Conservation (phyloP, 78 protist genomes). For the Chrysochromulina parva region DNA sequence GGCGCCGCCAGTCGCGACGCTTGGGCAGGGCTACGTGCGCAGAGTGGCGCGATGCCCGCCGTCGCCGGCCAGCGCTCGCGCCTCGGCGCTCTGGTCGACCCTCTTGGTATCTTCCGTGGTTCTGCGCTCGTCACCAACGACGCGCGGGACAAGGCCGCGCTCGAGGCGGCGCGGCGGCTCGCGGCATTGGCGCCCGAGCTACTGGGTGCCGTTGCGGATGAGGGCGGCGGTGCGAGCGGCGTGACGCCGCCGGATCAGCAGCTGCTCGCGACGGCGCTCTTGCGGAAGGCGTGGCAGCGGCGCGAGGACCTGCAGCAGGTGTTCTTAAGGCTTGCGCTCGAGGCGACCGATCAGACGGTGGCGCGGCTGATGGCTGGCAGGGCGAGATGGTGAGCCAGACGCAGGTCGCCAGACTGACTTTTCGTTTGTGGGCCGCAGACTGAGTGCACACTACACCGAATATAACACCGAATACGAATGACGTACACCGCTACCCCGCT, state of each 20-base stretch:
- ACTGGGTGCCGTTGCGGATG: background rate
- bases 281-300: background rate
- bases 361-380: too few species aligned
- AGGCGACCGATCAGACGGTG: too few species aligned
- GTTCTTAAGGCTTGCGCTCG: too few species aligned
- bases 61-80: background rate
- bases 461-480: too few species aligned
- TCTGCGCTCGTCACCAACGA: background rate
- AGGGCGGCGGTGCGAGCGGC: background rate
- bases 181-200: background rate
- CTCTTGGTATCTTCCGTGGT: slow-evolving; percentile 22
- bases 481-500: too few species aligned
- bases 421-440: too few species aligned
- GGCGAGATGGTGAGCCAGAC: too few species aligned
- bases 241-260: background rate
- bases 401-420: too few species aligned
- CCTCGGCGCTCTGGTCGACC: slow-evolving; percentile 37
- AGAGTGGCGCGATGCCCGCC: background rate
- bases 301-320: background rate
- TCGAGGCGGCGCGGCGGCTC: background rate
- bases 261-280: background rate
- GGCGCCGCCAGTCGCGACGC: background rate
- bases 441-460: too few species aligned
- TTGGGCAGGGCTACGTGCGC: background rate
- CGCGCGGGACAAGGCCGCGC: slow-evolving; percentile 5